phyloP scores from a whole-genome alignment of 2,329 filamentous ascomycete species.

The Albophoma yamanashiensis region DNA sequence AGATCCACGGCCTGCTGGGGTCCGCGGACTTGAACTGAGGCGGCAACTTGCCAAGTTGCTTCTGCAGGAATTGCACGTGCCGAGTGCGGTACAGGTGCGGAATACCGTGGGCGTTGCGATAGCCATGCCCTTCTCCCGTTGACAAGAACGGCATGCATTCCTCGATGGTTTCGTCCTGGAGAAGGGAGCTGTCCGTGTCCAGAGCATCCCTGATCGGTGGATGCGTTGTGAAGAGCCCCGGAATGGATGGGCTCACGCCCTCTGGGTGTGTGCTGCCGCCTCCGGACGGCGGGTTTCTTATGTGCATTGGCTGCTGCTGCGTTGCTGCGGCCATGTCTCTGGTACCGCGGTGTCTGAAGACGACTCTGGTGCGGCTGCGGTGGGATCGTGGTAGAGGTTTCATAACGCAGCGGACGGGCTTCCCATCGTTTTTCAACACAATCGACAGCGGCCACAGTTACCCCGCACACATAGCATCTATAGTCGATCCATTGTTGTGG shows the following conservation, averaged over 20 bases:
- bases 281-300: background rate
- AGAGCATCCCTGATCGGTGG: slow-evolving; percentile 57
- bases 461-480: background rate
- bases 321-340: slow-evolving; percentile 7
- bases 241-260: slow-evolving; percentile 21
- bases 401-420: slow-evolving; percentile 15
- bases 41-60: slow-evolving; percentile 52
- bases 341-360: slow-evolving; percentile 17
- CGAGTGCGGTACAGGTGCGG: slow-evolving; percentile 58
- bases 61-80: slow-evolving; percentile 53
- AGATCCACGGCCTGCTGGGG: slow-evolving; percentile 82
- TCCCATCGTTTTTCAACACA: slow-evolving; percentile 7
- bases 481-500: background rate
- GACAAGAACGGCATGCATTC: slow-evolving; percentile 60
- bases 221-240: slow-evolving; percentile 44
- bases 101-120: slow-evolving; percentile 61
- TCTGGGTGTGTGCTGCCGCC: background rate
- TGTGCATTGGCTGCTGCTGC: slow-evolving; percentile 4
- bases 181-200: slow-evolving; percentile 53
- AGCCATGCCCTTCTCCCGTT: slow-evolving; percentile 32
- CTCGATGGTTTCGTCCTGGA: slow-evolving; percentile 59
- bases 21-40: slow-evolving; percentile 64
- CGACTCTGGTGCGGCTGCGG: slow-evolving; percentile 18
- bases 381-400: slow-evolving; percentile 15
- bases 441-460: background rate